These are phyloP conservation scores for Saccharomycodes ludwigii DNA, from an alignment of 805 yeast genomes.

Conservation along the genomic window DNA sequence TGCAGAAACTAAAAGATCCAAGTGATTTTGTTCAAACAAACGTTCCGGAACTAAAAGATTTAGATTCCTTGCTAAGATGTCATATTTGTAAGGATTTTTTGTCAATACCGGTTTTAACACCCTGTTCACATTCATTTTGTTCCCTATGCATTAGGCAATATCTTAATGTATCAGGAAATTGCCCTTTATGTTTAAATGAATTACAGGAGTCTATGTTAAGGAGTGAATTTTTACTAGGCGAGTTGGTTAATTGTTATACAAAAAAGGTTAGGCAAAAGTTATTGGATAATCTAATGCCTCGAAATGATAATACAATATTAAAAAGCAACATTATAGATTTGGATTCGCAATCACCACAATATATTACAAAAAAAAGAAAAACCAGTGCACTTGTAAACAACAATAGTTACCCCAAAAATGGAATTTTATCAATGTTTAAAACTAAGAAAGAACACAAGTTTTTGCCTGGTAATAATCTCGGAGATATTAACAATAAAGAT, in stretches of 20 bases:
- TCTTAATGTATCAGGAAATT: constrained; percentile 42
- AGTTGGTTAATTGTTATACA: constrained; percentile 42
- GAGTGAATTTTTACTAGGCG: constrained; percentile 61
- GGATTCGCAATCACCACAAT: not conserved
- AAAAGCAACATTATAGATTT: too few species aligned
- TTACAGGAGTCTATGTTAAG: constrained; percentile 58
- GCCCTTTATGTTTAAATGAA: constrained; percentile 71
- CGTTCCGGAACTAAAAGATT: constrained; percentile 41
- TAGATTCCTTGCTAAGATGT: constrained; percentile 69
- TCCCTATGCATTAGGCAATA: constrained; percentile 73
- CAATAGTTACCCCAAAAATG: too few species aligned
- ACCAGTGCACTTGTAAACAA: not conserved
- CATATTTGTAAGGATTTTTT: constrained; percentile 80
- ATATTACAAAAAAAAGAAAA: not conserved
- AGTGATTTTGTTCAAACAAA: constrained; percentile 51
- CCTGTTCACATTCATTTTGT: constrained; percentile 85
- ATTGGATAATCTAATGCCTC: constrained; percentile 18
- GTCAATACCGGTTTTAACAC: constrained; percentile 67
- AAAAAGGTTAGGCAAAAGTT: constrained; percentile 29
- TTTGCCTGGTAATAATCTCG: too few species aligned
- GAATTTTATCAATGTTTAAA: too few species aligned
- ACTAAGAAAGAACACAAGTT: too few species aligned
- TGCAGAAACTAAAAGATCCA: constrained; percentile 41
- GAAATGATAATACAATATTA: too few species aligned
- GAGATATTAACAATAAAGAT: constrained; percentile 8